Evolutionary conservation across 345 rosid species (phyloP).

Genomic region (Orychophragmus violaceus): DNA sequence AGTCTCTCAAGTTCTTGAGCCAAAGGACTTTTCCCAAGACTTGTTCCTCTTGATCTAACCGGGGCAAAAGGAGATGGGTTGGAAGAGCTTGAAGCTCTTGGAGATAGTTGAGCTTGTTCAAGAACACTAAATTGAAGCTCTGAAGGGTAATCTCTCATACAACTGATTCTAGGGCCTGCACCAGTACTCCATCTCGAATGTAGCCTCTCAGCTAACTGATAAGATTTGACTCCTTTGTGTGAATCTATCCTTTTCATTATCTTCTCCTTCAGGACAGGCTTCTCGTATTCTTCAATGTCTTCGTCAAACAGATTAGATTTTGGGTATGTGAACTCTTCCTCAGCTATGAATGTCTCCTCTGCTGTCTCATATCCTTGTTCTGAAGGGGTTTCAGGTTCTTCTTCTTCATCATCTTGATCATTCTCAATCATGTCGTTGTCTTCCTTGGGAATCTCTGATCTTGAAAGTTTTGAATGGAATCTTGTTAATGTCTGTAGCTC

Average conservation of each 20-base stretch:
- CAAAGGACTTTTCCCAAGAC: slow-evolving; percentile 29
- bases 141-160: slow-evolving; percentile 85
- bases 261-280: slow-evolving; percentile 56
- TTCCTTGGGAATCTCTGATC: slow-evolving; percentile 35
- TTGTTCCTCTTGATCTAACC: slow-evolving; percentile 20
- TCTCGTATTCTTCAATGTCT: slow-evolving; percentile 41
- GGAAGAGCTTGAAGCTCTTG: slow-evolving; percentile 32
- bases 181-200: slow-evolving; percentile 78
- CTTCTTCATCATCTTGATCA: slow-evolving; percentile 24
- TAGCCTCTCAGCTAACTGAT: slow-evolving; percentile 69
- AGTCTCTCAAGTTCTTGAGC: slow-evolving; percentile 23
- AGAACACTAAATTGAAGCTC: slow-evolving; percentile 66
- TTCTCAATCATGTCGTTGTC: slow-evolving; percentile 12
- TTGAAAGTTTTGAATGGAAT: slow-evolving; percentile 33
- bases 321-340: slow-evolving; percentile 61
- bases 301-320: slow-evolving; percentile 59
- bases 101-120: slow-evolving; percentile 67
- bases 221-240: slow-evolving; percentile 61
- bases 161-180: slow-evolving; percentile 89
- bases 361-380: slow-evolving; percentile 75
- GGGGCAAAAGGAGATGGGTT: slow-evolving; percentile 26
- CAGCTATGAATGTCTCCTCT: slow-evolving; percentile 55
- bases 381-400: slow-evolving; percentile 26
- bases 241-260: slow-evolving; percentile 70
- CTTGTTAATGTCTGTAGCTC: slow-evolving; percentile 29